Conservation (phyloP, 805 yeast species). For the Hanseniaspora clermontiae region DNA sequence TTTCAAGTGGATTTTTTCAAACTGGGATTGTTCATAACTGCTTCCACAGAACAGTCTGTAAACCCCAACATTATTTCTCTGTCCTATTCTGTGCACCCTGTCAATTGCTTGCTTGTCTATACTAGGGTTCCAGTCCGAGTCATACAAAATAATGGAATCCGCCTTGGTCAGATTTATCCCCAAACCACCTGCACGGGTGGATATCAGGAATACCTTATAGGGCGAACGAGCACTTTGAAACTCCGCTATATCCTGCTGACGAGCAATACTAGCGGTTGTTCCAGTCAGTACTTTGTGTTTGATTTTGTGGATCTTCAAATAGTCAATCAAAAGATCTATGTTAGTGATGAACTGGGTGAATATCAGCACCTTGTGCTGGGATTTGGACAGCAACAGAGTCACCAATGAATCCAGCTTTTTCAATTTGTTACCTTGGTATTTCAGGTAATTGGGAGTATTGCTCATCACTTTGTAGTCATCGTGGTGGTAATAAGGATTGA, state of each 20-base stretch:
- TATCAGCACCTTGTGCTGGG: constrained; percentile 58
- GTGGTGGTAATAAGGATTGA: constrained; percentile 55
- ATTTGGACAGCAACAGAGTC: constrained; percentile 35
- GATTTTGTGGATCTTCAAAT: constrained; percentile 41
- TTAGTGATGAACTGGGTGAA: constrained; percentile 78
- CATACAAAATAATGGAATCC: constrained; percentile 80
- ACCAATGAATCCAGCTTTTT: constrained; percentile 50
- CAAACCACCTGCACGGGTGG: constrained; percentile 90
- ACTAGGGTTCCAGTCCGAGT: constrained; percentile 96
- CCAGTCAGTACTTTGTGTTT: constrained; percentile 64
- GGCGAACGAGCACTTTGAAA: constrained; percentile 26
- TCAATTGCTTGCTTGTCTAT: constrained; percentile 95
- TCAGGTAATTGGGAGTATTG: constrained; percentile 32
- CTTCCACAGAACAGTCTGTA: constrained; percentile 64
- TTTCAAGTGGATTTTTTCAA: constrained; percentile 69
- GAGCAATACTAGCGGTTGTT: constrained; percentile 45
- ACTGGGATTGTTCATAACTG: constrained; percentile 72
- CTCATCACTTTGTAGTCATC: constrained; percentile 27
- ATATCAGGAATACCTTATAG: constrained; percentile 49
- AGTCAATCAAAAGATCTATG: constrained; percentile 72
- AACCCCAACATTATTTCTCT: constrained; percentile 66
- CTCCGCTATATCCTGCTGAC: constrained; percentile 48
- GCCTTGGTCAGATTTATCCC: constrained; percentile 81
- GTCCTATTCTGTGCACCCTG: constrained; percentile 89
- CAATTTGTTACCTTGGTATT: constrained; percentile 54